Base-by-base conservation (phyloP, 2,329 filamentous ascomycete genomes). In the Botrytis tulipae region DNA sequence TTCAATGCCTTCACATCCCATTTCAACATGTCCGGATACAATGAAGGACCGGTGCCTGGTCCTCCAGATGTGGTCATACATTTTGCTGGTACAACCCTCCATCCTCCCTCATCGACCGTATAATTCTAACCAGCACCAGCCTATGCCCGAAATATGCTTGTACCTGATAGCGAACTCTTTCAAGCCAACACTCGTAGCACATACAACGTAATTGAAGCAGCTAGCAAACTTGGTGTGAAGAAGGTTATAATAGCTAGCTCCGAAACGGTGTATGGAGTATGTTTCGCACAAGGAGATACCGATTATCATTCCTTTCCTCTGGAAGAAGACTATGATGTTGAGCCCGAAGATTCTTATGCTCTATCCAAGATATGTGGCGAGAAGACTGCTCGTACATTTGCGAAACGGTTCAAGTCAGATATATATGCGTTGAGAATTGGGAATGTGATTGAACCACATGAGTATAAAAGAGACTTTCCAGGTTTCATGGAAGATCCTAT, bases 121-220 rank as follows among this genome's bases (percentile, higher is more conserved):
- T 22, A 48, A 57, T 12, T 16, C 25, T 60, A 46, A 73, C 40
- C 6, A 46, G 57, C 90, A 68, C 87, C 85, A 22, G 88, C 87
- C 0, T 88, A 87, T 75, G 86, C 89, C 0, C 84, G 88, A 40
- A 88, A 89, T 77, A 86, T 90, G 85, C 83, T 90, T 3, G 88
- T 89, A 0, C 88, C 88, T 0, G 89, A 91, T 78, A 88, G 86
- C 70, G 87, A 89, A 78, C 86, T 84, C 70, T 91, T 89, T 80
- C 83, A 83, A 29, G 84, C 82, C 40, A 91, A 91, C 77, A 84
- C 87, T 0, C 82, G 83, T 0, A 83, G 85, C 16, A 88, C 87
- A 0, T 90, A 90, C 81, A 91, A 91, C 77, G 85, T 91, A 37
- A 85, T 91, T 75, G 89, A 91, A 80, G 87, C 88, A 40, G 88